These are phyloP conservation scores for Hortaea sp. DNA, from an alignment of 2,329 filamentous ascomycete genomes.

Conservation along the genomic window DNA sequence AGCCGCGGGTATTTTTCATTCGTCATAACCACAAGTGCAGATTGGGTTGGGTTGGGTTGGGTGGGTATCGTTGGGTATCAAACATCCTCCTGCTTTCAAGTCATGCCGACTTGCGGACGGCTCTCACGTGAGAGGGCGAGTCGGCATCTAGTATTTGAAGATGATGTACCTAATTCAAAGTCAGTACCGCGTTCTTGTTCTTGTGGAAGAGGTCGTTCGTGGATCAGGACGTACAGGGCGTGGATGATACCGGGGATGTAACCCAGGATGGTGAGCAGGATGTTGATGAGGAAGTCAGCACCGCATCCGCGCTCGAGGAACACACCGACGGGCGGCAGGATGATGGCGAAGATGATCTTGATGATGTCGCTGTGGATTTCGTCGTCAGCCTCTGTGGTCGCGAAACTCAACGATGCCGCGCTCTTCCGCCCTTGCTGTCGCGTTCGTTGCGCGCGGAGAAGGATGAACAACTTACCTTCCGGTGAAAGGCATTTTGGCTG, in stretches of 20 bases:
- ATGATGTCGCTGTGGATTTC: constrained; percentile 52
- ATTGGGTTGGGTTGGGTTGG: not conserved
- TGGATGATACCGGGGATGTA: constrained; percentile 67
- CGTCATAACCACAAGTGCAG: too few relatives aligned
- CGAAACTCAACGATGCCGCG: not conserved
- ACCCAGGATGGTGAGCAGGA: constrained; percentile 61
- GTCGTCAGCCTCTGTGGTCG: not conserved
- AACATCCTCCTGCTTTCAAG: too few relatives aligned
- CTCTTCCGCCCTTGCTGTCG: not conserved
- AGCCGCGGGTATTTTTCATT: too few relatives aligned
- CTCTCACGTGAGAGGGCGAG: not conserved
- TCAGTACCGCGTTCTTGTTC: not conserved
- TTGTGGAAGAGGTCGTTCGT: not conserved
- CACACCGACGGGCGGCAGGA: constrained; percentile 83
- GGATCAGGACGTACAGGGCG: constrained; percentile 69
- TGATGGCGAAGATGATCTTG: constrained; percentile 79
- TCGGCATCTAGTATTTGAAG: constrained; percentile 61
- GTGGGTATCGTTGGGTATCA: not conserved
- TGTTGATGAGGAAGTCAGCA: constrained; percentile 84
- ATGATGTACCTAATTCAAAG: constrained; percentile 60
- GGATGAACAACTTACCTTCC: constrained; percentile 35
- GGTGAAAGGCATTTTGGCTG: constrained; percentile 49
- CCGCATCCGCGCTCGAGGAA: constrained; percentile 90
- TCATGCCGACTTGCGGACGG: not conserved
- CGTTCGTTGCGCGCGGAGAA: not conserved